Conservation (phyloP, 2,329 filamentous ascomycete species). For the Coniochaeta pulveracea region DNA sequence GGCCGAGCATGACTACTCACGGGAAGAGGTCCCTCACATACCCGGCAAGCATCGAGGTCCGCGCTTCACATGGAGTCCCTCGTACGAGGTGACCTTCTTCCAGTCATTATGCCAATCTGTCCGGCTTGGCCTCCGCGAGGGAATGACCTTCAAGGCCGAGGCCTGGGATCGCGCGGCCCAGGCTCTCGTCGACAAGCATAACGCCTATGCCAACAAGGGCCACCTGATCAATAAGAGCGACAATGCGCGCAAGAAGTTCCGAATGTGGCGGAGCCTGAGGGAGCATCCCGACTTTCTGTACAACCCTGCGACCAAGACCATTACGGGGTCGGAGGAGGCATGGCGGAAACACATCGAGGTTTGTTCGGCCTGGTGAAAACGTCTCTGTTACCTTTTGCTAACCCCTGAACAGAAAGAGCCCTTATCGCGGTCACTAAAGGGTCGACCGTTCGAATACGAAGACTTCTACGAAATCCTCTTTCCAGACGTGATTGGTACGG, state of each 20-base stretch:
- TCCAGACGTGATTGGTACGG: conserved; percentile 47
- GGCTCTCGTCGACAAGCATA: conserved; percentile 41
- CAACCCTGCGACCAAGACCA: conserved; percentile 34
- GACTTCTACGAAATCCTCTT: conserved; percentile 50
- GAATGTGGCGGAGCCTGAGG: conserved; percentile 46
- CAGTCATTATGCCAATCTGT: conserved; percentile 49
- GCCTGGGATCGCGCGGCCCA: conserved; percentile 47
- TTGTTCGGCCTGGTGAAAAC: conserved; percentile 12
- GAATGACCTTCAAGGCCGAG: conserved; percentile 50
- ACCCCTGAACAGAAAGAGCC: conserved; percentile 36
- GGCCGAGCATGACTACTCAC: conserved; percentile 21
- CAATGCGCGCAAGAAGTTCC: conserved; percentile 51
- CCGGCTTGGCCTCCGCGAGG: conserved; percentile 41
- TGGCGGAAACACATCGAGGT: conserved; percentile 48
- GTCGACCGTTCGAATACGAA: conserved; percentile 48
- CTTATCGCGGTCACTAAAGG: conserved; percentile 42
- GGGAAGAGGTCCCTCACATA: conserved; percentile 8
- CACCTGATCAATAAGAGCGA: conserved; percentile 55
- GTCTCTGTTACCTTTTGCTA: background rate
- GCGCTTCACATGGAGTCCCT: conserved; percentile 48
- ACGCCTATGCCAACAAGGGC: conserved; percentile 46
- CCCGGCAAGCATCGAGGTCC: conserved; percentile 25
- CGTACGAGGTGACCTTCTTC: conserved; percentile 50
- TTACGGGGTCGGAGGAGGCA: conserved; percentile 44
- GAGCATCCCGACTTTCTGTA: conserved; percentile 47